Percentiles rank a stretch among this genome's conserved stretches.
Evolutionary conservation across 805 yeast species (phyloP).

Genomic region (Kuraishia cidri): DNA sequence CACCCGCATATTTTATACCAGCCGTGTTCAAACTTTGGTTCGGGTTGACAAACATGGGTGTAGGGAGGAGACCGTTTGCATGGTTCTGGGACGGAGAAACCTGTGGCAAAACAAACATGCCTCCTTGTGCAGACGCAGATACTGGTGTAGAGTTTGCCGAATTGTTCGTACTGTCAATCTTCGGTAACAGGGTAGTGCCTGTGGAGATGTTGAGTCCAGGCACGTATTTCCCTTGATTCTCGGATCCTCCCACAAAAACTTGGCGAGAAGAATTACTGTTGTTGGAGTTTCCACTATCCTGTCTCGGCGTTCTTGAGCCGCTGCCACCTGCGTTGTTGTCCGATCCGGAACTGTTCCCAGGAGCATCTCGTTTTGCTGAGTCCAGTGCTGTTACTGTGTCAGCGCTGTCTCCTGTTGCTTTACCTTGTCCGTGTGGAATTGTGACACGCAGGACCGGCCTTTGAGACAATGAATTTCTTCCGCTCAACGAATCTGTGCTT

Average conservation of each 20-base stretch:
- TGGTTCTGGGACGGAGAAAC: constrained; percentile 18
- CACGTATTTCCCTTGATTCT: not conserved
- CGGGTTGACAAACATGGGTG: constrained; percentile 11
- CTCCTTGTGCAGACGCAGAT: constrained; percentile 17
- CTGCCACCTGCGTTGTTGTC: no score
- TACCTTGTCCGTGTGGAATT: constrained; percentile 35
- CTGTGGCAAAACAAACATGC: constrained; percentile 18
- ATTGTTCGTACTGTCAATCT: no score
- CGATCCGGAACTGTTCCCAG: no score
- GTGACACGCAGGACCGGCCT: constrained; percentile 58
- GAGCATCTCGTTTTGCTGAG: constrained; percentile 15
- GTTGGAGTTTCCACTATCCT: no score
- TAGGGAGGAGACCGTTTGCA: constrained; percentile 9
- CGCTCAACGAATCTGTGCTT: not conserved
- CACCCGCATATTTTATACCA: constrained; percentile 8
- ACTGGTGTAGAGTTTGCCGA: constrained; percentile 18
- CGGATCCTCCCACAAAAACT: no score
- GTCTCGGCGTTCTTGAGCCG: no score
- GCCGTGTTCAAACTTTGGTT: constrained; percentile 3
- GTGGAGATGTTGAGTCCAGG: constrained; percentile 2
- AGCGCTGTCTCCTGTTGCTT: constrained; percentile 21
- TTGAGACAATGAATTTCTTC: constrained; percentile 6
- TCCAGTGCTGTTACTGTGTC: constrained; percentile 35
- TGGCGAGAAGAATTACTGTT: no score
- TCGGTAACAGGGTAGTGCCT: no score